Conservation (phyloP, 495 filamentous ascomycete genomes). For the Aspergillus campestris region DNA sequence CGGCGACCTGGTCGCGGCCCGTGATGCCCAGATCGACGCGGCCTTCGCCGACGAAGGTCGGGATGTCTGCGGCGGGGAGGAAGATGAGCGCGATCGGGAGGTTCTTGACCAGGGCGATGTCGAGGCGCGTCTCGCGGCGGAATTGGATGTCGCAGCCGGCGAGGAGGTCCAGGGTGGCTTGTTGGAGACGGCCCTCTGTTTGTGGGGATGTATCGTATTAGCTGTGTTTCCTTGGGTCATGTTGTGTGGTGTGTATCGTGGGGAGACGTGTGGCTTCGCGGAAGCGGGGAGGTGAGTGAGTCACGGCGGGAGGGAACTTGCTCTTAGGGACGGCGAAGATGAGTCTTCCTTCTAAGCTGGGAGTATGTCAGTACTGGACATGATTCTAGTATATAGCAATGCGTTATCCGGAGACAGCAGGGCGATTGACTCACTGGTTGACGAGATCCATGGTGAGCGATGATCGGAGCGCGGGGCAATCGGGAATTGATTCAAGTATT, state of each 20-base stretch:
- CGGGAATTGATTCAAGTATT: neutral
- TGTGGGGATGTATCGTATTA: slow-evolving; percentile 7
- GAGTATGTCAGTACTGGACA: slow-evolving; percentile 2
- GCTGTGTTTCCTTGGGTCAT: slow-evolving; percentile 2
- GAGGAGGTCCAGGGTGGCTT: slow-evolving; percentile 79
- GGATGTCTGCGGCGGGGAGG: slow-evolving; percentile 94
- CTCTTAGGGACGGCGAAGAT: slow-evolving; percentile 97
- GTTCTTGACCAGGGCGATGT: slow-evolving; percentile 95
- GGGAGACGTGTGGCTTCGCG: slow-evolving; percentile 1
- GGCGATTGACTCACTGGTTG: slow-evolving; percentile 58
- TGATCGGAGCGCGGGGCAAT: slow-evolving; percentile 22
- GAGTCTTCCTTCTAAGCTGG: slow-evolving; percentile 73
- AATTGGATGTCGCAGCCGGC: slow-evolving; percentile 94
- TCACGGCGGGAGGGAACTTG: slow-evolving; percentile 39
- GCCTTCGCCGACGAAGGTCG: slow-evolving; percentile 91
- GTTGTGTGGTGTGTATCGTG: slow-evolving; percentile 2
- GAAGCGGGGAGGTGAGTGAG: slow-evolving; percentile 8
- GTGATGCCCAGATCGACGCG: slow-evolving; percentile 92
- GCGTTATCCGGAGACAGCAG: neutral
- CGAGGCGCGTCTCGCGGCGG: slow-evolving; percentile 80
- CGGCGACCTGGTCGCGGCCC: slow-evolving; percentile 82
- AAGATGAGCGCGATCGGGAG: slow-evolving; percentile 92
- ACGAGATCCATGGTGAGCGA: slow-evolving; percentile 64
- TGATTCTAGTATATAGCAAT: too few species aligned
- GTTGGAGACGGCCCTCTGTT: slow-evolving; percentile 84